These are phyloP conservation scores for Helichrysum umbraculigerum DNA, from an alignment of 129 eudicot genomes.

Conservation along the genomic window DNA sequence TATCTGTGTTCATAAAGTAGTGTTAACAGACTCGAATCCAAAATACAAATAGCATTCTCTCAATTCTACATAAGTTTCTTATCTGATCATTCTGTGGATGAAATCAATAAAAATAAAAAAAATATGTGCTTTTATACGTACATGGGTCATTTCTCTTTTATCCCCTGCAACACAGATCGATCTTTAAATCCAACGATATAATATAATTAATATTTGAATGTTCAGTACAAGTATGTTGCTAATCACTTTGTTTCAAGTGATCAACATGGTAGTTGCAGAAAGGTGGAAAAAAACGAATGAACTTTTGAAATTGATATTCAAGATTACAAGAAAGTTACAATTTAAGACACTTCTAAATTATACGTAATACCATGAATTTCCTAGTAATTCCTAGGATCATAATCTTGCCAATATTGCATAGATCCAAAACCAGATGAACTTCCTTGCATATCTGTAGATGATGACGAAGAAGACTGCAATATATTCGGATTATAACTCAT, in stretches of 20 bases:
- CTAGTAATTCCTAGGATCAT: slow-evolving; percentile 36
- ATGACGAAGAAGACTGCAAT: slow-evolving; percentile 34
- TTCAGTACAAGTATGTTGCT: neutral
- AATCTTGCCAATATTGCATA: slow-evolving; percentile 38
- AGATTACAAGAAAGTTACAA: slow-evolving; percentile 18
- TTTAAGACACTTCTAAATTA: neutral
- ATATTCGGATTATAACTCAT: slow-evolving; percentile 33
- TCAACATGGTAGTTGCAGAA: neutral
- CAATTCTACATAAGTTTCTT: neutral
- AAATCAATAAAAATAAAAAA: too few relatives aligned
- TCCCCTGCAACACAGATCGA: neutral
- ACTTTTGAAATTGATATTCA: slow-evolving; percentile 12
- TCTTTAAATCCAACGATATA: too few relatives aligned
- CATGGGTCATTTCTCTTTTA: neutral
- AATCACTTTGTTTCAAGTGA: neutral
- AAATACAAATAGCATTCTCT: neutral
- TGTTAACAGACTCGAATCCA: neutral
- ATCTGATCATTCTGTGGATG: neutral
- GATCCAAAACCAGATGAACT: slow-evolving; percentile 33
- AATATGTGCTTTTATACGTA: neutral
- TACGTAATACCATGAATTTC: neutral
- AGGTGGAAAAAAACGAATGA: neutral
- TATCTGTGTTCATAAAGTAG: too few relatives aligned
- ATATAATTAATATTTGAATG: neutral
- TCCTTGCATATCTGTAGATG: slow-evolving; percentile 31